phyloP scores from a whole-genome alignment of 2,329 filamentous ascomycete species.

The Shiraia sp. region DNA sequence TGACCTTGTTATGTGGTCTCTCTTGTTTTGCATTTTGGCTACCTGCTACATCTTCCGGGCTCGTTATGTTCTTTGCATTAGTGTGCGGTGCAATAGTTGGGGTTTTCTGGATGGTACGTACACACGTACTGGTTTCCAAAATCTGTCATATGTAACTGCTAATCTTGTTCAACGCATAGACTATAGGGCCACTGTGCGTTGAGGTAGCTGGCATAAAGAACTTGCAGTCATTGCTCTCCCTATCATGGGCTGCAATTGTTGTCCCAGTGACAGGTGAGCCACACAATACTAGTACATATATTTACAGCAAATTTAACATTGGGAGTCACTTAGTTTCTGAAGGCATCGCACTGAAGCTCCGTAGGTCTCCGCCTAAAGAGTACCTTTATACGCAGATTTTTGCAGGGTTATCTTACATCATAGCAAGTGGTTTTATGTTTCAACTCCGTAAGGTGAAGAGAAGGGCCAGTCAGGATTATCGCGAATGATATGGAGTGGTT shows the following conservation, averaged over 20 bases:
- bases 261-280: constrained; percentile 45
- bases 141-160: too few species aligned
- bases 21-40: constrained; percentile 53
- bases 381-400: constrained; percentile 49
- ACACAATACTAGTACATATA: too few species aligned
- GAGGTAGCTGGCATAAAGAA: constrained; percentile 48
- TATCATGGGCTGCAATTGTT: constrained; percentile 45
- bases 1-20: constrained; percentile 46
- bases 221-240: constrained; percentile 46
- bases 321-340: constrained; percentile 28
- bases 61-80: constrained; percentile 51
- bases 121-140: not conserved
- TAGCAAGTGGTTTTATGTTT: constrained; percentile 40
- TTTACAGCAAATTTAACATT: not conserved
- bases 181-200: constrained; percentile 46
- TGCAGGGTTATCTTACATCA: constrained; percentile 39
- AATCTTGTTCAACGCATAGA: too few species aligned
- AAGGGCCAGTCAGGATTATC: too few species aligned
- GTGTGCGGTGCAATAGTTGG: constrained; percentile 52
- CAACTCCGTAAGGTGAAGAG: constrained; percentile 14
- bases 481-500: too few species aligned
- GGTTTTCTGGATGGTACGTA: constrained; percentile 53
- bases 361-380: constrained; percentile 21
- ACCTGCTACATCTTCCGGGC: constrained; percentile 47
- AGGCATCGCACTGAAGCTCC: constrained; percentile 48